These are phyloP conservation scores for Leccinum pallidistipes DNA, from an alignment of 1,284 basidiomycete species.

Conservation along the genomic window DNA sequence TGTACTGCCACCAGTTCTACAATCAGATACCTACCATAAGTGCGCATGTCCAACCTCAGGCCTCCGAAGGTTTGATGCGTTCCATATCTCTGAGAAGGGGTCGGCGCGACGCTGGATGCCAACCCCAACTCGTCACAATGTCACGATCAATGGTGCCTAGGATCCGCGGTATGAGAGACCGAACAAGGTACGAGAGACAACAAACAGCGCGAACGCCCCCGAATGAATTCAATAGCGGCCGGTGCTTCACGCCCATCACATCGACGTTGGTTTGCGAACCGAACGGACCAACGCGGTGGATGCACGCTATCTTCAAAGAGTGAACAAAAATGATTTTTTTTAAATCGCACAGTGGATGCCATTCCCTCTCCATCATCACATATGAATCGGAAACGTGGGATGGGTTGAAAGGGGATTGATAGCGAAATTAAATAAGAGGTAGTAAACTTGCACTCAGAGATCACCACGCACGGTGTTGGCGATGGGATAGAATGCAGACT, in stretches of 20 bases:
- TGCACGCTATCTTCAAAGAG: neutral
- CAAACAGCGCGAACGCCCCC: slow-evolving; percentile 2
- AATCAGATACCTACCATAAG: slow-evolving; percentile 22
- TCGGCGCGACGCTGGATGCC: slow-evolving; percentile 18
- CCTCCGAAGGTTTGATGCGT: neutral
- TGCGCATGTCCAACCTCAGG: neutral
- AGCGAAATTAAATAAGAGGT: slow-evolving; percentile 1
- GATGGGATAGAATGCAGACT: neutral
- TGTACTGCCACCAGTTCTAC: slow-evolving; percentile 21
- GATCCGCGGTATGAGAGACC: slow-evolving; percentile 26
- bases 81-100: neutral
- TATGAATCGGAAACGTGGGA: slow-evolving; percentile 22
- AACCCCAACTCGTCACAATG: slow-evolving; percentile 22
- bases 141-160: slow-evolving; percentile 22
- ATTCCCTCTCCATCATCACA: neutral
- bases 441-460: neutral
- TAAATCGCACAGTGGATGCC: neutral
- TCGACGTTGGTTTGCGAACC: neutral
- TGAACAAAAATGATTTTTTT: slow-evolving; percentile 7
- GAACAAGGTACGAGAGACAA: slow-evolving; percentile 2
- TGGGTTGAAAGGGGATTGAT: neutral
- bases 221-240: neutral
- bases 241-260: neutral
- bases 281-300: slow-evolving; percentile 2
- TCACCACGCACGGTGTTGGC: neutral